phyloP scores from a whole-genome alignment of 2,329 filamentous ascomycete genomes.

The Achaetomium macrosporum region DNA sequence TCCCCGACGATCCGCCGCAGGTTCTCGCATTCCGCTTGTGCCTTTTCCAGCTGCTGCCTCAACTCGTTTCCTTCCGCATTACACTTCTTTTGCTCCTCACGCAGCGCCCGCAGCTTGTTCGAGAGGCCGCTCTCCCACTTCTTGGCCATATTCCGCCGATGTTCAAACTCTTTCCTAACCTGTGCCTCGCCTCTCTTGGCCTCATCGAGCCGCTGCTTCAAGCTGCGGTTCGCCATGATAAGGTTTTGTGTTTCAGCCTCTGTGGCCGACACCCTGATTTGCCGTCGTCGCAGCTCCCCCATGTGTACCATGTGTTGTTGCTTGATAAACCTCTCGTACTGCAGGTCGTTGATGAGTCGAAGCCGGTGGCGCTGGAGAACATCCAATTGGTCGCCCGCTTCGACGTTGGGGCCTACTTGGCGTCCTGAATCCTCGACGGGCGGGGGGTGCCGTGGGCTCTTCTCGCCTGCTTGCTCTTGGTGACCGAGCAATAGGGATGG shows the following conservation, averaged over 20 bases:
- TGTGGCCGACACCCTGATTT: slow-evolving; percentile 69
- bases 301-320: slow-evolving; percentile 79
- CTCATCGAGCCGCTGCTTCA: slow-evolving; percentile 68
- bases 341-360: slow-evolving; percentile 70
- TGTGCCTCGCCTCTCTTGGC: slow-evolving; percentile 65
- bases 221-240: slow-evolving; percentile 66
- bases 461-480: slow-evolving; percentile 42
- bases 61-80: slow-evolving; percentile 51
- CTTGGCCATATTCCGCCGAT: slow-evolving; percentile 65
- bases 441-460: slow-evolving; percentile 27
- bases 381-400: slow-evolving; percentile 37
- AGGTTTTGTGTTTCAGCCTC: slow-evolving; percentile 80
- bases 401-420: slow-evolving; percentile 28
- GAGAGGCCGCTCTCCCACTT: slow-evolving; percentile 71
- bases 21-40: slow-evolving; percentile 56
- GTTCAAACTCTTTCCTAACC: slow-evolving; percentile 65
- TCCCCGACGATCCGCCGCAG: slow-evolving; percentile 61
- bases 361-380: slow-evolving; percentile 69
- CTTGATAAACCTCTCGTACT: slow-evolving; percentile 78
- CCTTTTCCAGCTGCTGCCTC: slow-evolving; percentile 51
- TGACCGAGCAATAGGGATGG: slow-evolving; percentile 48
- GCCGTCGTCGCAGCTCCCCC: slow-evolving; percentile 67
- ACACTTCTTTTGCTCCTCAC: slow-evolving; percentile 65
- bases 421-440: slow-evolving; percentile 26
- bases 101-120: slow-evolving; percentile 57